Conservation (phyloP, 2,329 filamentous ascomycete species). For the Calonectria naviculata region DNA sequence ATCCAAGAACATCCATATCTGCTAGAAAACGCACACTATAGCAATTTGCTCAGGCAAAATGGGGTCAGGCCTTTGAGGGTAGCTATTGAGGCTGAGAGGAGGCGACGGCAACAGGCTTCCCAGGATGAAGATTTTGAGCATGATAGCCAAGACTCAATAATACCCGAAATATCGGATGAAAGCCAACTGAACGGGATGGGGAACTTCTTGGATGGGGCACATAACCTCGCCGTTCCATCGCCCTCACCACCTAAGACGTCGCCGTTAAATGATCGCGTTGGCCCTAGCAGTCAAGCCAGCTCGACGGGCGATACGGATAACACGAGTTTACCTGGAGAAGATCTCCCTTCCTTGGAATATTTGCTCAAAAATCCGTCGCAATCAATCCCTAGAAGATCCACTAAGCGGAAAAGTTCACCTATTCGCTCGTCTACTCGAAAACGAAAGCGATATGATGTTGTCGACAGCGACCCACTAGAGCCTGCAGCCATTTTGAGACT, state of each 20-base stretch:
- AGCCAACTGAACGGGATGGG: constrained; percentile 44
- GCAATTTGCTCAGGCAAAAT: constrained; percentile 62
- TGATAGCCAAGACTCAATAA: constrained; percentile 57
- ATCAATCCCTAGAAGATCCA: constrained; percentile 17
- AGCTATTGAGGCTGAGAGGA: constrained; percentile 42
- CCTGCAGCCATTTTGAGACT: constrained; percentile 34
- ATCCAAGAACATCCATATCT: constrained; percentile 71
- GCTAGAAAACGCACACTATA: constrained; percentile 66
- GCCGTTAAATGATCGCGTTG: constrained; percentile 34
- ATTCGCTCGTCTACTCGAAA: constrained; percentile 43
- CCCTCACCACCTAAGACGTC: constrained; percentile 45
- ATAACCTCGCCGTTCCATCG: constrained; percentile 37
- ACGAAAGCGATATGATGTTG: constrained; percentile 42
- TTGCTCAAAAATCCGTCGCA: constrained; percentile 39
- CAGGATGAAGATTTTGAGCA: constrained; percentile 65
- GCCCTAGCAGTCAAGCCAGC: constrained; percentile 48
- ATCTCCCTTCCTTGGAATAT: constrained; percentile 52
- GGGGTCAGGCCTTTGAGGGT: constrained; percentile 65
- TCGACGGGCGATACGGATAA: constrained; percentile 49
- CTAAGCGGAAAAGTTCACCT: constrained; percentile 39
- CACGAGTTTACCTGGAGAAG: constrained; percentile 50
- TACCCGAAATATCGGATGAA: constrained; percentile 47
- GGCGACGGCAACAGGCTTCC: constrained; percentile 54
- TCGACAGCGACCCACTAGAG: constrained; percentile 47
- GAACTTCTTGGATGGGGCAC: constrained; percentile 28